These are phyloP conservation scores for Cercophora samala DNA, from an alignment of 495 filamentous ascomycete genomes.

Conservation along the genomic window DNA sequence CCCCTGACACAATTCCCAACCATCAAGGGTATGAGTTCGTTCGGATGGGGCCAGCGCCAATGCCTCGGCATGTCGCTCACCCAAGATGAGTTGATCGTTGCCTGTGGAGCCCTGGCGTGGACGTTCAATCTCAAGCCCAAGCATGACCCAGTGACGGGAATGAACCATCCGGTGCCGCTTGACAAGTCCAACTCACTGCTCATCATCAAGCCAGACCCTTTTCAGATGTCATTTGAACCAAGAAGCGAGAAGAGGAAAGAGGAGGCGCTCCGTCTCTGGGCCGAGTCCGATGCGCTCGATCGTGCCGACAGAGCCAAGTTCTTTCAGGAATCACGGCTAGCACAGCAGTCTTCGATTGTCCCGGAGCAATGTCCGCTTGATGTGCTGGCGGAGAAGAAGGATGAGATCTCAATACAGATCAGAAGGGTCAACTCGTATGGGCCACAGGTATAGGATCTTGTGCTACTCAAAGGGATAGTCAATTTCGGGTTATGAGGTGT, in stretches of 20 bases:
- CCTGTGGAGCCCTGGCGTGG: conserved; percentile 45
- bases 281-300: conserved; percentile 27
- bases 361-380: conserved; percentile 11
- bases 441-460: neutral
- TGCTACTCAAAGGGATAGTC: neutral
- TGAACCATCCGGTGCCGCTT: conserved; percentile 39
- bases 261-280: conserved; percentile 32
- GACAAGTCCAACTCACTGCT: conserved; percentile 42
- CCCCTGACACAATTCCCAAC: conserved; percentile 44
- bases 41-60: conserved; percentile 60
- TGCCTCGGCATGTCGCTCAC: conserved; percentile 51
- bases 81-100: conserved; percentile 49
- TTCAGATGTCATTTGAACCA: conserved; percentile 43
- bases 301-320: conserved; percentile 29
- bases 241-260: conserved; percentile 30
- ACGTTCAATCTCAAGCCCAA: conserved; percentile 48
- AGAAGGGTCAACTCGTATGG: conserved; percentile 13
- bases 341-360: neutral
- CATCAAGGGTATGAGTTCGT: conserved; percentile 47
- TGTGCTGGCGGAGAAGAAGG: conserved; percentile 11
- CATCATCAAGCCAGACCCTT: conserved; percentile 44
- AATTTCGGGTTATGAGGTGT: neutral
- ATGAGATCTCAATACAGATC: conserved; percentile 14
- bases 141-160: conserved; percentile 33
- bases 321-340: conserved; percentile 11